phyloP scores from a whole-genome alignment of 345 rosid genomes.

The Dipteronia dyeriana region DNA sequence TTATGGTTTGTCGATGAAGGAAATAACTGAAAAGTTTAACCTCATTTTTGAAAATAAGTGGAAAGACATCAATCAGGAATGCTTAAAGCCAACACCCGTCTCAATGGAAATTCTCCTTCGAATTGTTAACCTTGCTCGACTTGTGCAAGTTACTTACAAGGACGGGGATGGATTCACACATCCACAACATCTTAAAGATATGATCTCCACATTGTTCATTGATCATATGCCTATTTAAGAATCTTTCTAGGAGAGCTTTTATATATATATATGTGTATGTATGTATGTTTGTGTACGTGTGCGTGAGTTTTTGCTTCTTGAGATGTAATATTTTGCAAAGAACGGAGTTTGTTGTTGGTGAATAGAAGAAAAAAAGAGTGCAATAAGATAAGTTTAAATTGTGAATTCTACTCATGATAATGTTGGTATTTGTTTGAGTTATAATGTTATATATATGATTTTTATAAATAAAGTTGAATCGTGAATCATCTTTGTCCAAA shows the following conservation, averaged over 20 bases:
- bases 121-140: conserved; percentile 6
- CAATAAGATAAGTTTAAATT: too few species aligned
- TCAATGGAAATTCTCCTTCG: conserved; percentile 1
- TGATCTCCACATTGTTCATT: background rate
- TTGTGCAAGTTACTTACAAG: conserved; percentile 1
- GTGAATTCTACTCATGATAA: too few species aligned
- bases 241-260: too few species aligned
- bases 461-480: too few species aligned
- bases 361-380: too few species aligned
- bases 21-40: background rate
- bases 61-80: conserved; percentile 16
- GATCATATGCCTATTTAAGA: background rate
- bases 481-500: too few species aligned
- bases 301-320: fast-evolving
- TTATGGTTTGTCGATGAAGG: background rate
- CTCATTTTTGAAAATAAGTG: background rate
- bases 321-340: too few species aligned
- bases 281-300: too few species aligned
- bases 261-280: too few species aligned
- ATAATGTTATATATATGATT: too few species aligned
- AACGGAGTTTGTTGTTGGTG: too few species aligned
- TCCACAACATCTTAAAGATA: background rate
- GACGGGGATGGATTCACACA: background rate
- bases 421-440: too few species aligned
- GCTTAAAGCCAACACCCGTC: background rate